Percentiles rank a stretch among this genome's conserved stretches.
These are phyloP conservation scores for Ramalina peruviana DNA, from an alignment of 495 filamentous ascomycete genomes.

Conservation along the genomic window DNA sequence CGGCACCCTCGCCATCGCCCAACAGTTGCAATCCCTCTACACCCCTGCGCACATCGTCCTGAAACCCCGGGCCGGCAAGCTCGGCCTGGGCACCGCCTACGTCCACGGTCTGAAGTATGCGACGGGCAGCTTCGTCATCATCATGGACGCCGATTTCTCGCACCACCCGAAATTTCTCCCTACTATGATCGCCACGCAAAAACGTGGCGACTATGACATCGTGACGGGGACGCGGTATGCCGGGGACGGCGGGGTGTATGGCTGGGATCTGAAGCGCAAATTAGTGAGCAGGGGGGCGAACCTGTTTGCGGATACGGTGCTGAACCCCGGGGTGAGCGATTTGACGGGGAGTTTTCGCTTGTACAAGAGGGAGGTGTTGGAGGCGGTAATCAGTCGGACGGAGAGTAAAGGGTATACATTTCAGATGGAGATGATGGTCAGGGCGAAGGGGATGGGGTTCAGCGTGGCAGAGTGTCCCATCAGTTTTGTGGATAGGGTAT, in stretches of 20 bases:
- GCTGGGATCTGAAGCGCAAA: conserved; percentile 96
- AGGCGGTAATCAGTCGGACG: conserved; percentile 74
- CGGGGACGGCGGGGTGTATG: conserved; percentile 71
- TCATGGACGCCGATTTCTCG: conserved; percentile 99
- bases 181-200: conserved; percentile 67
- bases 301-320: conserved; percentile 85
- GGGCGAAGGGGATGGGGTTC: conserved; percentile 85
- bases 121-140: conserved; percentile 88
- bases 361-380: conserved; percentile 80
- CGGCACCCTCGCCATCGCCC: conserved; percentile 77
- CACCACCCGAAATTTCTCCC: conserved; percentile 97
- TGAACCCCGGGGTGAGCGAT: conserved; percentile 91
- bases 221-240: conserved; percentile 93
- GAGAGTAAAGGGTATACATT: conserved; percentile 95
- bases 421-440: conserved; percentile 97
- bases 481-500: conserved; percentile 86
- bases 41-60: conserved; percentile 60
- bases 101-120: conserved; percentile 82
- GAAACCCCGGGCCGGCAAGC: conserved; percentile 78
- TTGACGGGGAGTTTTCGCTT: conserved; percentile 87
- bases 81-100: conserved; percentile 93
- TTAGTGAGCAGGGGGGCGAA: conserved; percentile 82
- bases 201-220: conserved; percentile 68
- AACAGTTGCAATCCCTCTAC: conserved; percentile 79
- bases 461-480: conserved; percentile 89